Evolutionary conservation across 495 filamentous ascomycete genomes (phyloP), one percentile per base, ranked within the genome.

Genomic region (Tuber melanosporum): DNA sequence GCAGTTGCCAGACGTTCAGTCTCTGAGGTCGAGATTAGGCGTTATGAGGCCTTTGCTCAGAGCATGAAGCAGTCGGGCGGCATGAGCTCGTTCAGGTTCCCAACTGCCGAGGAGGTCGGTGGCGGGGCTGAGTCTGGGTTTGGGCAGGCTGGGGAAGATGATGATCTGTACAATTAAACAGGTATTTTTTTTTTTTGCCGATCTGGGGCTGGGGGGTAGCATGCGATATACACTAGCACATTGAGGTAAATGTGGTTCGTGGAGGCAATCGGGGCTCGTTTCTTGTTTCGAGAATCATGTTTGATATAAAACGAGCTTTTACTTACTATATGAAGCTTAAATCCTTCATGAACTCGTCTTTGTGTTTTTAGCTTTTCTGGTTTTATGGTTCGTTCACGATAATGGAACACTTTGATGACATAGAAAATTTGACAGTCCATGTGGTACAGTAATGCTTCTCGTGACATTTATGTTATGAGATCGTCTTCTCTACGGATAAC

Each of bases 41-140:
- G 94, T 75, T 99, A 99, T 85, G 95, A 99, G 88, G 96, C 95
- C 43, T 99, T 99, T 80, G 92, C 95, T 46, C 96, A 98, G 88
- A 95, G 93, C 85, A 92, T 99, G 92, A 99, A 99, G 92, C 95
- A 96, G 84, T 90, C 93, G 66, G 93, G 95, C 71, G 94, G 94
- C 73, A 95, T 94, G 84, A 92, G 90, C 79, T 97, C 94, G 89
- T 98, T 98, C 92, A 92, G 95, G 85, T 98, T 98, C 91, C 95
- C 95, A 39, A 88, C 89, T 79, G 90, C 87, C 36, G 91, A 89
- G 46, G 91, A 89, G 79, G 89, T 87, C 72, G 86, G 86, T 74
- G 86, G 84, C 43, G 86, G 83, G 45, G 85, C 83, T 73, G 88
- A 87, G 72, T 89, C 89, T 86, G 87, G 90, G 46, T 95, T 95